These are phyloP conservation scores for Metarhizium robertsii DNA, from an alignment of 2,329 filamentous ascomycete species.

Conservation along the genomic window DNA sequence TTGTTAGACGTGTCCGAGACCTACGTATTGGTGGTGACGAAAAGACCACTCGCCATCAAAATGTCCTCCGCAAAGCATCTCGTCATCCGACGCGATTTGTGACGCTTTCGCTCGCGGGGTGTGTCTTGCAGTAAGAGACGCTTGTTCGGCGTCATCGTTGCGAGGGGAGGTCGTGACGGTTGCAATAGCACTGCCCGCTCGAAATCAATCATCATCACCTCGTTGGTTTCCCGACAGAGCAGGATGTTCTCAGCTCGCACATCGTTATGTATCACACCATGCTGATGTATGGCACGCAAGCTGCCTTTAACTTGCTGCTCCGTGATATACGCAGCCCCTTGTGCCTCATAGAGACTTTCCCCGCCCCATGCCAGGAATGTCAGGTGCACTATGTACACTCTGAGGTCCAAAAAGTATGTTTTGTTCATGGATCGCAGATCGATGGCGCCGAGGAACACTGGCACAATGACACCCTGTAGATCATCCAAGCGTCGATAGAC, in stretches of 20 bases:
- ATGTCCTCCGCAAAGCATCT: no score
- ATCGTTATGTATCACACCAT: conserved; percentile 19
- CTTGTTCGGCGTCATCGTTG: no score
- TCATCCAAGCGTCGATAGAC: conserved; percentile 25
- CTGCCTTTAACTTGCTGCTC: no score
- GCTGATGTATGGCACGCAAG: conserved; percentile 14
- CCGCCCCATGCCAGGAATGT: conserved; percentile 26
- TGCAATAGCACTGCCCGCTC: conserved; percentile 12
- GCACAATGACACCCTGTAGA: conserved; percentile 25
- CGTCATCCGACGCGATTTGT: no score
- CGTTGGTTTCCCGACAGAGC: conserved; percentile 12
- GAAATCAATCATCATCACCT: conserved; percentile 23
- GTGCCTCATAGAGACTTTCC: background rate
- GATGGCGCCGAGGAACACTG: conserved; percentile 28
- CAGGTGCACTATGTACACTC: conserved; percentile 24
- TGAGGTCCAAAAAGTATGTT: conserved; percentile 23
- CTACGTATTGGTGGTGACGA: no score
- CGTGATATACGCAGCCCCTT: no score
- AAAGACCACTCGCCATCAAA: no score
- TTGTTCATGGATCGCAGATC: conserved; percentile 22
- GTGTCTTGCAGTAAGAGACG: no score
- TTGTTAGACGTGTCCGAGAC: no score
- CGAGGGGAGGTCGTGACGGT: background rate
- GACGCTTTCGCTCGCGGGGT: no score
- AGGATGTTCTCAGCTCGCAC: conserved; percentile 17